These are phyloP conservation scores for Phialemonium atrogriseum DNA, from an alignment of 2,329 filamentous ascomycete species.

Conservation along the genomic window DNA sequence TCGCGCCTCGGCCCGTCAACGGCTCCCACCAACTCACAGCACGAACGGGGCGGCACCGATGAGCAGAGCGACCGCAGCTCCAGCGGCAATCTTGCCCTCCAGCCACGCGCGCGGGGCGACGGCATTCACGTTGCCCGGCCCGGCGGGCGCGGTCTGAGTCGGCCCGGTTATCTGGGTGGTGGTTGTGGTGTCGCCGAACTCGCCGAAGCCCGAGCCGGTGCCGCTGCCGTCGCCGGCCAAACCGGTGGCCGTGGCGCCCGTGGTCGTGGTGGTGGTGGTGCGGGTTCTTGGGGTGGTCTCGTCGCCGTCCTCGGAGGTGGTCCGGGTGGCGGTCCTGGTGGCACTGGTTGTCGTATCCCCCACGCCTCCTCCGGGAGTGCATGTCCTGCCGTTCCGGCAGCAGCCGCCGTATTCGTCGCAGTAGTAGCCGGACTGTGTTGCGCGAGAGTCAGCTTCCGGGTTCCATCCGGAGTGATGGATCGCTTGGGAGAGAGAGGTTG, in stretches of 20 bases:
- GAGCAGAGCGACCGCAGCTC: background rate
- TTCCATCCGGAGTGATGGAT: background rate
- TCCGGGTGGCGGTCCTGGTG: background rate
- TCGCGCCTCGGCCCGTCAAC: background rate
- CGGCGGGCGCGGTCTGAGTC: background rate
- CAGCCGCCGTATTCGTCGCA: conserved; percentile 5
- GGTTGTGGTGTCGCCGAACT: background rate
- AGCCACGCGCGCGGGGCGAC: background rate
- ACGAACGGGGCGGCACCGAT: background rate
- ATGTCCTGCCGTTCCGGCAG: conserved; percentile 7
- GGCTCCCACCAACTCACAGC: background rate
- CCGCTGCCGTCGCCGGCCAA: background rate
- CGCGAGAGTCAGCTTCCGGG: background rate
- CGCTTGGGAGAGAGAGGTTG: background rate
- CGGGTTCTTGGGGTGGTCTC: too few species aligned
- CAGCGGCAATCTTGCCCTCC: background rate
- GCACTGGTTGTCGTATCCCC: background rate
- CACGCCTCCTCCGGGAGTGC: conserved; percentile 1
- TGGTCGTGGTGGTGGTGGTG: background rate
- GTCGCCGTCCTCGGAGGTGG: too few species aligned
- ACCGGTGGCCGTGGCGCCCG: background rate
- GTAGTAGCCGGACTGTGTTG: conserved; percentile 6
- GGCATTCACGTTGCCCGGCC: background rate
- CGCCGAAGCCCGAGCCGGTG: background rate
- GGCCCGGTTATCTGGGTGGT: too few species aligned